Evolutionary conservation across 2,329 filamentous ascomycete genomes (phyloP).

Genomic region (Coccinonectria pachysandricola): DNA sequence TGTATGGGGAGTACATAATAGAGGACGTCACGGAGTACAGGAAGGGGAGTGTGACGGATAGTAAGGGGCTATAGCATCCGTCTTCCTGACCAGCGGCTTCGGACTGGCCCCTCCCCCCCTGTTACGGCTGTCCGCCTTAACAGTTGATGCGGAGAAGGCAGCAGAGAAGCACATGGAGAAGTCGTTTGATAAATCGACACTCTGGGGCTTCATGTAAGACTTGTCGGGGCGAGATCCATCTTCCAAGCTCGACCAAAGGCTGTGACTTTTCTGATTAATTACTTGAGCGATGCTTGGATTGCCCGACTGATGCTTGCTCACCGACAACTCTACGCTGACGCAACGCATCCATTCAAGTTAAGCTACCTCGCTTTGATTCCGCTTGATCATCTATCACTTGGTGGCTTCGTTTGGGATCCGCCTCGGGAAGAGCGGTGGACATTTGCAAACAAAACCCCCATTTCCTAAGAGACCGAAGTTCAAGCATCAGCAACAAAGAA

Average conservation of each 20-base stretch:
- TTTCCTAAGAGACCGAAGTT: constrained; percentile 9
- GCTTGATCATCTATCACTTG: constrained; percentile 19
- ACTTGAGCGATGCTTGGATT: too few species aligned
- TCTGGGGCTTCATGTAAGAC: constrained; percentile 11
- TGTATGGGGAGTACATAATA: constrained; percentile 10
- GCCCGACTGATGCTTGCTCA: constrained; percentile 8
- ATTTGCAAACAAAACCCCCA: constrained; percentile 11
- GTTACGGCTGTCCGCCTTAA: constrained; percentile 8
- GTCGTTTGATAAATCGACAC: constrained; percentile 17
- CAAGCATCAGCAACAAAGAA: constrained; percentile 15
- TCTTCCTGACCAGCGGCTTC: constrained; percentile 9
- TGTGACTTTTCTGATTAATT: too few species aligned
- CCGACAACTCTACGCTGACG: constrained; percentile 8
- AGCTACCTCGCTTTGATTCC: constrained; percentile 4
- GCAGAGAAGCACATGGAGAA: constrained; percentile 8
- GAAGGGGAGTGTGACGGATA: constrained; percentile 18
- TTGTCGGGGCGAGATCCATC: too few species aligned
- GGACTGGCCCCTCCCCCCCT: constrained; percentile 13
- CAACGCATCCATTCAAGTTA: constrained; percentile 3
- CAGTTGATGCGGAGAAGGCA: constrained; percentile 13
- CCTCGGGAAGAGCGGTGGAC: constrained; percentile 15
- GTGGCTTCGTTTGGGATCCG: constrained; percentile 16
- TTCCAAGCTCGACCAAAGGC: too few species aligned
- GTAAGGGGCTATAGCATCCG: too few species aligned
- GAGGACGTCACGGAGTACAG: too few species aligned